Evolutionary conservation across 257 asterid genomes (phyloP), one percentile per base, ranked within the genome.

Genomic region (Fraxinus pennsylvanica): DNA sequence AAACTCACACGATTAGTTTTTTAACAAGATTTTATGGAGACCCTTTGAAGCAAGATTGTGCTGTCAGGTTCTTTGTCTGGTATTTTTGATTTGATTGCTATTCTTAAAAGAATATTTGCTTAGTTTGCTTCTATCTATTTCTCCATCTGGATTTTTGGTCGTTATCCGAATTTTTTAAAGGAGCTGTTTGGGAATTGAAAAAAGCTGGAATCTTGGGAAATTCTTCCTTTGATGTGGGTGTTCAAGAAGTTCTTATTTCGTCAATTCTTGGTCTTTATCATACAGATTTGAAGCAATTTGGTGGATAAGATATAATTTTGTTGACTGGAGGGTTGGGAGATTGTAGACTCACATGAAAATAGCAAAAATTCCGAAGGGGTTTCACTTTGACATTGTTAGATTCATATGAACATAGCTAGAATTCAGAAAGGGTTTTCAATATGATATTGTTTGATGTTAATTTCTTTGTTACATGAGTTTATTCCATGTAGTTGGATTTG

Each of bases 401-500:
- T 52, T 52, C 61, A 52, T 52, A 32, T 27, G 73, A 54, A 76
- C 36, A 65, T 50, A 36, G 63, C 21, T 2, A 68, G 50, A 79
- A 52, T 22, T 77, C 72, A 68, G 70, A 73, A 67, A 75, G 50
- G 36, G 68, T 61, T 72, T 81, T 43, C 81, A 79, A 69, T 80
- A 76, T 80, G 68, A 59, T 57, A 68, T 33, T 67, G 70, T 74
- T 78, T 78, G 69, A 79, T 19, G 83, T 76, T 80, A 32, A 71
- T 78, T 14, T 72, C 70, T 75, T 85, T 83, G 88, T 85, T 90
- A 85, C 87, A 93, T 96, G 98, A 96, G 85, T 90, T 88, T 96
- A 76, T 79, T 91, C 81, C 86, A 92, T 85, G 87, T 92, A 29
- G 66, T 93, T 86, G 94, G 92, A 72, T 91, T 95, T 84, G 96